These are phyloP conservation scores for Malassezia cuniculi DNA, from an alignment of 1,284 basidiomycete species.

Conservation along the genomic window DNA sequence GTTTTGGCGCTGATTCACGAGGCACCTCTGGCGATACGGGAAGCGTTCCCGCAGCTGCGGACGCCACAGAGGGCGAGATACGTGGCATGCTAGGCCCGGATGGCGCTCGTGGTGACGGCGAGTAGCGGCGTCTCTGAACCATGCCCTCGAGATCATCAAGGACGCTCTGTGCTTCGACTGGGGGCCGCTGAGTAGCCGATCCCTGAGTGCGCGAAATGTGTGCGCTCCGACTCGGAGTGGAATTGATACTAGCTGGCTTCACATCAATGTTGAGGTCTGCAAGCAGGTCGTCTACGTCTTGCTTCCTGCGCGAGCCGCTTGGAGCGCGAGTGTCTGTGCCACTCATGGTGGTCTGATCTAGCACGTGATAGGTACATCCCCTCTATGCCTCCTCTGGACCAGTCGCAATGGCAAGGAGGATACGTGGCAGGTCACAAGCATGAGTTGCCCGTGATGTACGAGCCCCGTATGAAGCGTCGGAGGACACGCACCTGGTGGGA, in stretches of 20 bases:
- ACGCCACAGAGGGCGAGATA: not conserved
- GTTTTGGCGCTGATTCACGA: constrained; percentile 1
- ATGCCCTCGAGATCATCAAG: constrained; percentile 41
- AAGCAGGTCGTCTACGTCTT: constrained; percentile 40
- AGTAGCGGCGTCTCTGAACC: constrained; percentile 32
- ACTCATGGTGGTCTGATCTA: too few species aligned
- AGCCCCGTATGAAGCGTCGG: too few species aligned
- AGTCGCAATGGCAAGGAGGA: too few species aligned
- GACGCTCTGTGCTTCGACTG: constrained; percentile 35
- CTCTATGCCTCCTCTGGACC: too few species aligned
- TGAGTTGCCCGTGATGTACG: too few species aligned
- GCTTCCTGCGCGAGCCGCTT: constrained; percentile 5
- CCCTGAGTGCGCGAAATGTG: not conserved
- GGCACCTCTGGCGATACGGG: constrained; percentile 13
- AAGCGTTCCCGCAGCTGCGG: not conserved
- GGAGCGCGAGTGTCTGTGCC: too few species aligned
- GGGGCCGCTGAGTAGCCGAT: constrained; percentile 14
- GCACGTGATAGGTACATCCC: too few species aligned
- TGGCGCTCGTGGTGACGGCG: too few species aligned
- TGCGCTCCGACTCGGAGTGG: not conserved
- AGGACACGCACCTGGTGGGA: too few species aligned
- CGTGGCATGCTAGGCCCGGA: not conserved
- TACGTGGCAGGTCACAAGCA: too few species aligned
- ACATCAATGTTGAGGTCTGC: constrained; percentile 34
- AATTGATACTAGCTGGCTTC: constrained; percentile 6